Conservation (phyloP, 257 asterid species). For the Avicennia marina region DNA sequence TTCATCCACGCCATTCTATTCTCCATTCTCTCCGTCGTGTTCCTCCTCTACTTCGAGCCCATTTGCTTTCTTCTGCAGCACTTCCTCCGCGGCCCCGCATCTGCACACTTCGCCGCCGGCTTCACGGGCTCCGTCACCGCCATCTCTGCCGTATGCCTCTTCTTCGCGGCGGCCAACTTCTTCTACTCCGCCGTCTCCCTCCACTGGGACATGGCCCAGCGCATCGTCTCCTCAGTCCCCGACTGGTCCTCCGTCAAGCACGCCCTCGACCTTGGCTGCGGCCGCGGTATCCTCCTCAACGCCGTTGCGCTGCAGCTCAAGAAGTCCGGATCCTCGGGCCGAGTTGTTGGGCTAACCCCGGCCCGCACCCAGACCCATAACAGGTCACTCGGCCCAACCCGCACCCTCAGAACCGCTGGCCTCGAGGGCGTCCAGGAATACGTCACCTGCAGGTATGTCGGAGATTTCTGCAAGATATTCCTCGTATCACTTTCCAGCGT, state of each 20-base stretch:
- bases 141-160: conserved; percentile 80
- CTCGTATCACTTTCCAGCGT: too few relatives aligned
- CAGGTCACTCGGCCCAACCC: conserved; percentile 43
- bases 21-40: conserved; percentile 51
- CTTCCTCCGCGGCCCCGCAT: conserved; percentile 58
- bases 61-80: conserved; percentile 48
- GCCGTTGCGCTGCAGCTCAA: conserved; percentile 91
- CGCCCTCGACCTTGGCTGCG: conserved; percentile 94
- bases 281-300: conserved; percentile 85
- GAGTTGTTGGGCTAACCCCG: conserved; percentile 87
- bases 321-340: conserved; percentile 85
- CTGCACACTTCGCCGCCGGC: conserved; percentile 80
- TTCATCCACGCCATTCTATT: conserved; percentile 61
- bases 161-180: conserved; percentile 74
- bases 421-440: conserved; percentile 90
- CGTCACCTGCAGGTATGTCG: conserved; percentile 89
- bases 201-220: conserved; percentile 92
- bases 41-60: conserved; percentile 79
- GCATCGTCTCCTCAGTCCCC: conserved; percentile 68
- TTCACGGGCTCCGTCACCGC: conserved; percentile 86
- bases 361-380: conserved; percentile 26
- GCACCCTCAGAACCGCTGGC: conserved; percentile 70
- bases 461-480: too few relatives aligned
- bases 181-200: conserved; percentile 84
- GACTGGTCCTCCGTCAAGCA: conserved; percentile 90